Percentiles rank a stretch among this genome's conserved stretches.
phyloP scores from a whole-genome alignment of 352 stramenopile genomes.

The Phytophthora pseudosyringae region DNA sequence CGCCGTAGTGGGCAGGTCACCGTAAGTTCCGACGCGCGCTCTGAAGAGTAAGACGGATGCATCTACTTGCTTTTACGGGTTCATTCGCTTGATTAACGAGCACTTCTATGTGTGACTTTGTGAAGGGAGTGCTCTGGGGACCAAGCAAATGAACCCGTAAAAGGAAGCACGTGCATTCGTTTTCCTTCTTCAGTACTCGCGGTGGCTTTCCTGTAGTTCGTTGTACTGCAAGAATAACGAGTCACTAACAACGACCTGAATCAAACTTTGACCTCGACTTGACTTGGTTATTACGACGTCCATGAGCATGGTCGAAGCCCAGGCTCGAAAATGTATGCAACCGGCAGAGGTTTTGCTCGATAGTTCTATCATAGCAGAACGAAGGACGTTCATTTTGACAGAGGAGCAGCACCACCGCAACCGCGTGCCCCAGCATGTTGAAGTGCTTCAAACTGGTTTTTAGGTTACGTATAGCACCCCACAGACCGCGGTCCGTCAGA shows the following conservation, averaged over 20 bases:
- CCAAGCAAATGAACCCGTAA: slow-evolving; percentile 14
- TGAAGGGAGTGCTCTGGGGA: slow-evolving; percentile 2
- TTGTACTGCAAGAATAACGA: not conserved
- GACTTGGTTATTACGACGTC: too few relatives aligned
- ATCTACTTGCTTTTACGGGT: slow-evolving; percentile 9
- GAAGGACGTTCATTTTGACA: too few relatives aligned
- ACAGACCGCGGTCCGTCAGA: too few relatives aligned
- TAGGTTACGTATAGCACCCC: too few relatives aligned
- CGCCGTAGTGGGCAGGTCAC: slow-evolving; percentile 15
- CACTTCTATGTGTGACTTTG: not conserved
- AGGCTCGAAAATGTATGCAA: too few relatives aligned
- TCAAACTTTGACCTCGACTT: not conserved
- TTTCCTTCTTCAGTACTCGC: not conserved
- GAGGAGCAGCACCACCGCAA: too few relatives aligned
- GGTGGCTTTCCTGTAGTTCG: not conserved
- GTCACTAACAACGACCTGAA: not conserved
- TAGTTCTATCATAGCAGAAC: too few relatives aligned
- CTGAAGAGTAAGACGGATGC: not conserved
- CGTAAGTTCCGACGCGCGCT: not conserved
- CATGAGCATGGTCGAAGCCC: too few relatives aligned
- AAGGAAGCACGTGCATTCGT: slow-evolving; percentile 3
- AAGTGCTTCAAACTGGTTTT: too few relatives aligned
- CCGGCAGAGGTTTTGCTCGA: too few relatives aligned
- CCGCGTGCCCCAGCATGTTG: too few relatives aligned
- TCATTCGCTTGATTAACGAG: slow-evolving; percentile 17